phyloP scores from a whole-genome alignment of 1,139 yeast species.

The Lizanozyma gosingica region DNA sequence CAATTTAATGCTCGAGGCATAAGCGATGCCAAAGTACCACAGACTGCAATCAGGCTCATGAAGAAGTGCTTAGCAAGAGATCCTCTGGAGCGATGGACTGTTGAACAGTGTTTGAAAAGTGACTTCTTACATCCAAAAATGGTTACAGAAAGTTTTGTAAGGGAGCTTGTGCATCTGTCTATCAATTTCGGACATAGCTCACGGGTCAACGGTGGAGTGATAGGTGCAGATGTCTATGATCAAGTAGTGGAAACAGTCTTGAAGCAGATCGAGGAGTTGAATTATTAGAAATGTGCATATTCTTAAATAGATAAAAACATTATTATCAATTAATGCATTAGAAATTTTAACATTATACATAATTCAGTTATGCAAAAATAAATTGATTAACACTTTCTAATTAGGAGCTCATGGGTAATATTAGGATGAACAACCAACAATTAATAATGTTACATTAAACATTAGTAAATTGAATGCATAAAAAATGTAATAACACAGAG shows the following conservation, averaged over 20 bases:
- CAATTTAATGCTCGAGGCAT: slow-evolving; percentile 55
- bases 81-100: slow-evolving; percentile 61
- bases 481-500: too few species aligned
- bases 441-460: too few species aligned
- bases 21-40: slow-evolving; percentile 59
- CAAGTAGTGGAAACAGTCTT: slow-evolving; percentile 33
- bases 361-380: too few species aligned
- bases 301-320: too few species aligned
- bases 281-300: slow-evolving; percentile 21
- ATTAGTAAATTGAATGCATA: too few species aligned
- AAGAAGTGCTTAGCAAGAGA: slow-evolving; percentile 65
- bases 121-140: slow-evolving; percentile 68
- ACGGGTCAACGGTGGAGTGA: slow-evolving; percentile 24
- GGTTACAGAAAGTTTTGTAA: slow-evolving; percentile 57
- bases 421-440: too few species aligned
- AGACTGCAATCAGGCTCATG: slow-evolving; percentile 63
- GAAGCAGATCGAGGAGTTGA: slow-evolving; percentile 30
- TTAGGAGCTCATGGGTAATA: too few species aligned
- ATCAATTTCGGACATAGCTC: slow-evolving; percentile 54
- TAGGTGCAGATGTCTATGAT: slow-evolving; percentile 33
- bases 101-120: slow-evolving; percentile 45
- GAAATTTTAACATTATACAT: too few species aligned
- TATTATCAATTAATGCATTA: too few species aligned
- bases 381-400: too few species aligned
- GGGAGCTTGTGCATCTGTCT: slow-evolving; percentile 69